Conservation (phyloP, 2,329 filamentous ascomycete species). For the Phaeophleospora eucalypticola region DNA sequence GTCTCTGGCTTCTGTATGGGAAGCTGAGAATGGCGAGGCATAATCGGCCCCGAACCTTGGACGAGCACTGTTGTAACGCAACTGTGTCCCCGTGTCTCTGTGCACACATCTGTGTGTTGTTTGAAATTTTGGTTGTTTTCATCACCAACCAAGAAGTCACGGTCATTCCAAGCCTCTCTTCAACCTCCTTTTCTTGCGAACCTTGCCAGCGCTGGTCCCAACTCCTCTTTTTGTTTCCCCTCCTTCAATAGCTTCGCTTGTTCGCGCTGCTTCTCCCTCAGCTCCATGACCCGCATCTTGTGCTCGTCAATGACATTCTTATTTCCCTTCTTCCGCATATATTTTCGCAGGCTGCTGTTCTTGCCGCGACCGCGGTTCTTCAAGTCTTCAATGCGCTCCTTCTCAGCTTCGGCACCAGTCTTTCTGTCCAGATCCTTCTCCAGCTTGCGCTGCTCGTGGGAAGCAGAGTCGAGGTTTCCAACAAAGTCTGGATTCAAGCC, state of each 20-base stretch:
- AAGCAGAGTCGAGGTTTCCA: constrained; percentile 78
- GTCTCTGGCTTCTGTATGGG: too few relatives aligned
- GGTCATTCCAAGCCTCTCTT: constrained; percentile 4
- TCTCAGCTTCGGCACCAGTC: constrained; percentile 38
- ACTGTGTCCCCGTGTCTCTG: too few relatives aligned
- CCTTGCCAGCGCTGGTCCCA: constrained; percentile 80
- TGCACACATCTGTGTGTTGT: too few relatives aligned
- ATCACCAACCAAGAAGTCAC: too few relatives aligned
- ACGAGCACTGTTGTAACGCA: too few relatives aligned
- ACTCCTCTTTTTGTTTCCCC: constrained; percentile 65
- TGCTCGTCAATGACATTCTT: constrained; percentile 97
- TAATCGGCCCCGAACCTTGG: too few relatives aligned
- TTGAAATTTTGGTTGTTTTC: too few relatives aligned
- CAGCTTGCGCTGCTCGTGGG: constrained; percentile 68
- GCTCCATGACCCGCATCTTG: constrained; percentile 76
- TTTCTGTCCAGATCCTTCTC: constrained; percentile 77
- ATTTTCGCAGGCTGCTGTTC: constrained; percentile 83
- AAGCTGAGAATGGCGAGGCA: too few relatives aligned
- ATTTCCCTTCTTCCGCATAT: constrained; percentile 83
- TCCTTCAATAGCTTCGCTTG: constrained; percentile 63
- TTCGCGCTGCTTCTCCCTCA: constrained; percentile 66
- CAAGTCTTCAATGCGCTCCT: constrained; percentile 55
- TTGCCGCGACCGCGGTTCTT: constrained; percentile 81
- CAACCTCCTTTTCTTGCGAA: constrained; percentile 67
- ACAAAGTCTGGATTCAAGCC: constrained; percentile 88